Evolutionary conservation across 768 basidiomycete genomes (phyloP).

Genomic region (Termitomyces sp.): DNA sequence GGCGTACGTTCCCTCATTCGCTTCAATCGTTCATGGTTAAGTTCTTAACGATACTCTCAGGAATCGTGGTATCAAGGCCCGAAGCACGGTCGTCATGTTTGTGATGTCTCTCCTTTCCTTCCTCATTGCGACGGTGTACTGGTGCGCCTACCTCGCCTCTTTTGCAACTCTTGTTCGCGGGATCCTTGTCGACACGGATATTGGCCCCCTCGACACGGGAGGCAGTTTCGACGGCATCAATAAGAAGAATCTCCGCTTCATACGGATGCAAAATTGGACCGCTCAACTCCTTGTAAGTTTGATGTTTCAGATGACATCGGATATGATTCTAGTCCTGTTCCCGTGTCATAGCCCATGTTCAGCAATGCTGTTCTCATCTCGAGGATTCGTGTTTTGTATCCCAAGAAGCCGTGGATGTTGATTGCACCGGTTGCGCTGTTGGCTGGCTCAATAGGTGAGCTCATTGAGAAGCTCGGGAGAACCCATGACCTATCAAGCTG

Average conservation of each 20-base stretch:
- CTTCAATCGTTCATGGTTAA: not conserved
- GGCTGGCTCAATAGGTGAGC: constrained; percentile 14
- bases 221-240: constrained; percentile 18
- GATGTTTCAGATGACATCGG: not conserved
- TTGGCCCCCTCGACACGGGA: constrained; percentile 14
- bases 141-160: constrained; percentile 17
- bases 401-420: not conserved
- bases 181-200: constrained; percentile 17
- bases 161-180: constrained; percentile 19
- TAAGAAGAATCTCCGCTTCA: constrained; percentile 14
- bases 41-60: not conserved
- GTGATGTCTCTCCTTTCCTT: constrained; percentile 9
- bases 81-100: not conserved
- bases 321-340: not conserved
- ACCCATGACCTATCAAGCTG: not conserved
- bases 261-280: constrained; percentile 16
- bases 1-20: constrained; percentile 5
- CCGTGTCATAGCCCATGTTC: constrained; percentile 12
- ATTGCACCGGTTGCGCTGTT: constrained; percentile 6
- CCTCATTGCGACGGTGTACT: constrained; percentile 15
- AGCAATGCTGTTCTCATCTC: constrained; percentile 14
- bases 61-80: constrained; percentile 10
- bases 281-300: constrained; percentile 15
- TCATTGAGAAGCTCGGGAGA: not conserved
- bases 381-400: constrained; percentile 9